Percentiles rank a stretch among this genome's conserved stretches.
phyloP scores from a whole-genome alignment of 495 filamentous ascomycete genomes.

The Hypoxylon cercidicola region DNA sequence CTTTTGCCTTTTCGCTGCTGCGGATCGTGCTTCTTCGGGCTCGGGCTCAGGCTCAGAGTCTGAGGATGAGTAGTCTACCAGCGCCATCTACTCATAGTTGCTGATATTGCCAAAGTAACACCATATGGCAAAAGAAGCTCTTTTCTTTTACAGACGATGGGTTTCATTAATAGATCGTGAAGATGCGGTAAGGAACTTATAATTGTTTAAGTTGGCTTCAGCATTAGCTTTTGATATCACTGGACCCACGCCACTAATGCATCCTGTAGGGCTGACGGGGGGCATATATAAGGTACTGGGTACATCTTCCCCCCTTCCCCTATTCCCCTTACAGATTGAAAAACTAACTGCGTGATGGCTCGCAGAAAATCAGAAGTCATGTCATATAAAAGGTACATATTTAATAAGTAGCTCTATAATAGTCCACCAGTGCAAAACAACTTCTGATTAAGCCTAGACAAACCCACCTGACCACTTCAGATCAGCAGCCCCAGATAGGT shows the following conservation, averaged over 20 bases:
- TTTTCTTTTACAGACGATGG: not conserved
- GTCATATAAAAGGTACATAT: no score
- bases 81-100: constrained; percentile 56
- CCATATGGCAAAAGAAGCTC: not conserved
- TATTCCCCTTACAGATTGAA: not conserved
- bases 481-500: no score
- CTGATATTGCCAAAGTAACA: not conserved
- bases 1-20: constrained; percentile 40
- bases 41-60: constrained; percentile 63
- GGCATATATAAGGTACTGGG: not conserved
- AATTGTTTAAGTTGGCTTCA: not conserved
- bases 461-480: no score
- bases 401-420: no score
- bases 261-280: constrained; percentile 29
- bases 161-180: not conserved
- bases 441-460: no score
- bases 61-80: constrained; percentile 81
- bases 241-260: not conserved
- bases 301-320: not conserved
- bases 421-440: no score
- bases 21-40: constrained; percentile 30
- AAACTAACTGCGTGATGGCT: not conserved
- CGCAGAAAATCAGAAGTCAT: no score
- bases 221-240: constrained; percentile 13
- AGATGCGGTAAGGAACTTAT: not conserved